A percentile compares a stretch with the other conserved stretches of the same genome.
Conservation (phyloP, 345 rosid genomes). For the Salix caprea region DNA sequence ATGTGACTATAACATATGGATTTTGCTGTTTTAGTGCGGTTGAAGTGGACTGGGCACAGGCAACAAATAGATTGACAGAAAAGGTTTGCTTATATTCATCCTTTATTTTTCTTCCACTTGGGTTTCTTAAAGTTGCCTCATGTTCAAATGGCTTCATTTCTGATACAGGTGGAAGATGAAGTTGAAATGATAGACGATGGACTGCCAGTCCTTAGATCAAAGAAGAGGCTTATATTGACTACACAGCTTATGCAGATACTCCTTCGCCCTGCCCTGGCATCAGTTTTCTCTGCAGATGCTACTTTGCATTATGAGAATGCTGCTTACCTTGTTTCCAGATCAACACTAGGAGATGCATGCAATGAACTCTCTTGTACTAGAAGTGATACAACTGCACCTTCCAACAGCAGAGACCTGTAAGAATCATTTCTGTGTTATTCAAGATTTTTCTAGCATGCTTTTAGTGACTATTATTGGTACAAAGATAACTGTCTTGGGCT, state of each 20-base stretch:
- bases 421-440: slow-evolving; percentile 11
- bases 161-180: slow-evolving; percentile 58
- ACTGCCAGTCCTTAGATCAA: slow-evolving; percentile 41
- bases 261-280: slow-evolving; percentile 48
- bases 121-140: not conserved
- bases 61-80: slow-evolving; percentile 56
- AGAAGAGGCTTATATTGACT: slow-evolving; percentile 73
- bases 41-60: slow-evolving; percentile 66
- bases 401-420: slow-evolving; percentile 47
- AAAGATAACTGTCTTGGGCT: not conserved
- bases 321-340: slow-evolving; percentile 48
- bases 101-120: not conserved
- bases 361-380: slow-evolving; percentile 28
- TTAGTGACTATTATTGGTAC: not conserved
- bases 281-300: slow-evolving; percentile 48
- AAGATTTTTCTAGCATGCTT: not conserved
- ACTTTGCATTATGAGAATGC: slow-evolving; percentile 44
- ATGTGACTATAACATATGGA: not conserved
- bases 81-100: slow-evolving; percentile 46
- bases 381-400: slow-evolving; percentile 26
- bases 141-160: slow-evolving; percentile 19
- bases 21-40: slow-evolving; percentile 46
- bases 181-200: slow-evolving; percentile 46
- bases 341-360: slow-evolving; percentile 71
- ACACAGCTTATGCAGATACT: slow-evolving; percentile 76